Base-by-base conservation (phyloP, 2,329 filamentous ascomycete species). In the Penicillium sp. region DNA sequence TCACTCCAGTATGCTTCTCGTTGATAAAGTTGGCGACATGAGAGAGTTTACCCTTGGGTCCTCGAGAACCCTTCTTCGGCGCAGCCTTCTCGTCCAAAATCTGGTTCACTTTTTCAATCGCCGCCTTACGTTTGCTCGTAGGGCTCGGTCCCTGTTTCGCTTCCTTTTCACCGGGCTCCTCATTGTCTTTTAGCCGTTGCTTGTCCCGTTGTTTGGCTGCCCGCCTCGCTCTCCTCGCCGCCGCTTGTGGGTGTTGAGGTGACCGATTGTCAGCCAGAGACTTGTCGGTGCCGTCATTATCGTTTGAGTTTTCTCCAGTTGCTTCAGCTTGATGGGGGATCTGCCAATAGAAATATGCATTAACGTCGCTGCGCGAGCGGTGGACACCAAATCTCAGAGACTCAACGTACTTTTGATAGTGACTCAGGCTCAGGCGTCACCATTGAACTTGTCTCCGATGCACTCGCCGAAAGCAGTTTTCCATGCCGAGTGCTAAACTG, bases 1-100 rank as follows among this genome's bases (percentile, higher is more conserved):
- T 13, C 39, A 40, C 38, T 7, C 57, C 62, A 18, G 36, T 9
- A 6, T 59, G 33, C 26, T 52, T 56, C 4, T 46, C 34, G 3
- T 36, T 27, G 39, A 55, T 39, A 27, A 51, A 51, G 29, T 40
- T 46, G 29, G 43, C 38, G 36, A 61, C 34, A 33, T 51, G 52
- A 18, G 47, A 39, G 9, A 59, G 39, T 29, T 45, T 48, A 36
- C 48, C 32, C n/a, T 47, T 49, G 27, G 37, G 45, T 38, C 45
- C 47, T 32, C 39, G 27, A 29, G 36, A 18, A 28, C 40, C 46
- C 28, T 13, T 43, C 34, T 43, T 40, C n/a, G 33, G 33, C 13
- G 43, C 5, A 1, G 43, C 24, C 26, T 38, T 39, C 25, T 45
- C 43, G 13, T 39, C 41, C 6, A 44, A 36, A 7, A 48, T 44